Evolutionary conservation across 345 rosid genomes (phyloP).

Genomic region (Luvunga scandens): DNA sequence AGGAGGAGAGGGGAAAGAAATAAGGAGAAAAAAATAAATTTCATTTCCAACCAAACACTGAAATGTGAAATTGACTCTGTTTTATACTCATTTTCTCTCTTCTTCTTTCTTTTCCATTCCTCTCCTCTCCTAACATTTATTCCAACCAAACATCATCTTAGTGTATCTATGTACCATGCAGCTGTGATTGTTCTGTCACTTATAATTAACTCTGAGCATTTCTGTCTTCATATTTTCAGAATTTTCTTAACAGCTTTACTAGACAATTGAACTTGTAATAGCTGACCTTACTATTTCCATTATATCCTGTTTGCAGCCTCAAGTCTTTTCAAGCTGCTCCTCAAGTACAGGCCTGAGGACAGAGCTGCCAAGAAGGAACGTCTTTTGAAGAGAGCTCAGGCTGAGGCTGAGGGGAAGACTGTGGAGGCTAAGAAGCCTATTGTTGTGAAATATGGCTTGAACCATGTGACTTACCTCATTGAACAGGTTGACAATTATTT

Average conservation of each 20-base stretch:
- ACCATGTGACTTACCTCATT: constrained; percentile 72
- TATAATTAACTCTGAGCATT: not conserved
- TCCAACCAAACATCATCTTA: too few species aligned
- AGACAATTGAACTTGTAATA: not conserved
- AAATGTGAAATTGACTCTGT: too few species aligned
- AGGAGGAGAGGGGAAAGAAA: too few species aligned
- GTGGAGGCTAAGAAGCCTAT: constrained; percentile 69
- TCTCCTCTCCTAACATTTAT: too few species aligned
- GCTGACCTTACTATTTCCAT: not conserved
- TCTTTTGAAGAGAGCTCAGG: constrained; percentile 60
- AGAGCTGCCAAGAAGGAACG: constrained; percentile 71
- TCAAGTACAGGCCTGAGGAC: constrained; percentile 74
- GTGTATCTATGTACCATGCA: not conserved
- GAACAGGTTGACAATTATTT: constrained; percentile 43
- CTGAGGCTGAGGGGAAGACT: constrained; percentile 64
- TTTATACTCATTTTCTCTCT: too few species aligned
- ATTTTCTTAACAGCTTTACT: too few species aligned
- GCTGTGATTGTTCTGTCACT: not conserved
- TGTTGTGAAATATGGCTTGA: constrained; percentile 68
- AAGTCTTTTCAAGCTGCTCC: constrained; percentile 51
- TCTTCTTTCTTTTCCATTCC: too few species aligned
- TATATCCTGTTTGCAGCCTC: constrained; percentile 36
- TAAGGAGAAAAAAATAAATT: too few species aligned
- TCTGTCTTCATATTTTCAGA: not conserved
- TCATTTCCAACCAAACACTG: too few species aligned